Base-by-base conservation (phyloP, 2,329 filamentous ascomycete genomes). In the Cyphellophora europaea region DNA sequence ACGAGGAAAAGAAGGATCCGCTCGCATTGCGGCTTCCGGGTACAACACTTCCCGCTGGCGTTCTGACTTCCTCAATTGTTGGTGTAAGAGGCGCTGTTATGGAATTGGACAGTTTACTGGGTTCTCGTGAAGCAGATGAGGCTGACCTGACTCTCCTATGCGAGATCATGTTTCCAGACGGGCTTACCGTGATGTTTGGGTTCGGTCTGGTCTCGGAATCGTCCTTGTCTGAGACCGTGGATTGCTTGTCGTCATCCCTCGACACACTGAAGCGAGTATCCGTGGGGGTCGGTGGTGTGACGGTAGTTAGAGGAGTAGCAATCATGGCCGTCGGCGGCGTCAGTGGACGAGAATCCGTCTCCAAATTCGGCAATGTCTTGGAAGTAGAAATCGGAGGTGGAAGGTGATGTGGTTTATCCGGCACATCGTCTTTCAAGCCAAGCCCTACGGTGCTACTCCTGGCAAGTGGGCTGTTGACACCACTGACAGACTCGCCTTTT, bases 41-140 rank as follows among this genome's bases (percentile, higher is more conserved):
- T 11, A 19, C 30, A 14, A 19, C 19, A 6, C 19, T 27, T 8
- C 11, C 21, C n/a, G 74, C 70, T 19, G 75, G 51, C 49, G 72
- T 67, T 41, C 74, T 77, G 3, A 58, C 52, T 49, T 79, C 79
- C 56, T 95, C 88, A 23, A 75, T 67, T 1, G 79, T 82, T 5
- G 87, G 84, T 3, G 87, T 83, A 34, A 91, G 65, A 6, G 87
- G 81, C 11, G 73, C 76, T 36, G 73, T 70, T 44, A 78, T 78
- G 32, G 78, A 77, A 45, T 74, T 87, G 19, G 88, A 93, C 23
- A 95, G 71, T 61, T 93, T 95, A 69, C 87, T 95, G 19, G 87
- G 88, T 28, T 71, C 71, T 44, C 77, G 58, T 32, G 58, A 59
- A 27, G 61, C 55, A 5, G 43, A 46, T 35, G 72, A 74, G 37